Conservation (phyloP, 257 asterid genomes). For the Schizonepeta tenuifolia region DNA sequence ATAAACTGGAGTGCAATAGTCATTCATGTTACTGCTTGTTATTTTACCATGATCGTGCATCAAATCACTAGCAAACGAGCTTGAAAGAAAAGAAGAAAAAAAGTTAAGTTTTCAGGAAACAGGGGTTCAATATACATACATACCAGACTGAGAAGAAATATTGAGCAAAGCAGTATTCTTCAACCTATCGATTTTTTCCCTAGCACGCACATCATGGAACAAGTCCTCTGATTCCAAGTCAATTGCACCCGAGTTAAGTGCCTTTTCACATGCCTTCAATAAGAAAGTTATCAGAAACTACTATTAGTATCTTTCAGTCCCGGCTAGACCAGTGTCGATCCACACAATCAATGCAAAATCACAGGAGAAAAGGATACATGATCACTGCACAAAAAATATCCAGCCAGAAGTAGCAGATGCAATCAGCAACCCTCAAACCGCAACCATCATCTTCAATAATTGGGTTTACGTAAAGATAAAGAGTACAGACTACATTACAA, state of each 20-base stretch:
- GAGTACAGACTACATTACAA: neutral
- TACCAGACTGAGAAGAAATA: slow-evolving; percentile 76
- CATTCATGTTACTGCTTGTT: slow-evolving; percentile 11
- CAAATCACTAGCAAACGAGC: slow-evolving; percentile 19
- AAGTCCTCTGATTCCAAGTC: slow-evolving; percentile 39
- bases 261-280: slow-evolving; percentile 79
- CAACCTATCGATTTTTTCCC: slow-evolving; percentile 58
- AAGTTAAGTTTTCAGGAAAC: slow-evolving; percentile 10
- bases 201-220: slow-evolving; percentile 32
- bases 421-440: slow-evolving; percentile 16
- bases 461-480: slow-evolving; percentile 5
- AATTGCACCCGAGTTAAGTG: slow-evolving; percentile 42
- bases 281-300: slow-evolving; percentile 18
- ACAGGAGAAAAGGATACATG: slow-evolving; percentile 4
- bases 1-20: slow-evolving; percentile 11
- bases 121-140: slow-evolving; percentile 21
- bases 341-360: slow-evolving; percentile 6
- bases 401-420: slow-evolving; percentile 11
- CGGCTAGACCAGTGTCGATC: neutral
- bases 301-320: slow-evolving; percentile 10
- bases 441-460: slow-evolving; percentile 6
- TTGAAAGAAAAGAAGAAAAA: slow-evolving; percentile 8
- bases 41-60: neutral
- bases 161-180: slow-evolving; percentile 53
- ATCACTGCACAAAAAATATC: slow-evolving; percentile 1